These are phyloP conservation scores for Phlegmacium glaucopus DNA, from an alignment of 768 basidiomycete species.

Conservation along the genomic window DNA sequence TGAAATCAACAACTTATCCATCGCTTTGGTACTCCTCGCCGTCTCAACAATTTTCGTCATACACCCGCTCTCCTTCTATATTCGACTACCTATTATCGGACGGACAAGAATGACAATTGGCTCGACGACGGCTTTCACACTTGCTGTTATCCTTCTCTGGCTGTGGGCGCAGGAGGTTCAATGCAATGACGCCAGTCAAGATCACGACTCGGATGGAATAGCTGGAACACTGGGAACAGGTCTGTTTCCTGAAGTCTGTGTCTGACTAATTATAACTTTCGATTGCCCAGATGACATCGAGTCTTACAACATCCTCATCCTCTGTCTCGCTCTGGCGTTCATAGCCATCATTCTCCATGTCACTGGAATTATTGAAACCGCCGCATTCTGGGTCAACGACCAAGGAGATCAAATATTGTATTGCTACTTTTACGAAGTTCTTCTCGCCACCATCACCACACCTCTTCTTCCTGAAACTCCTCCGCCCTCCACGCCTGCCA, in stretches of 20 bases:
- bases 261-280: not conserved
- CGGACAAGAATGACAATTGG: slow-evolving; percentile 38
- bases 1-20: slow-evolving; percentile 42
- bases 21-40: slow-evolving; percentile 51
- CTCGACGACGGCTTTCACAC: slow-evolving; percentile 50
- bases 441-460: too few relatives aligned
- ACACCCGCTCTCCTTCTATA: slow-evolving; percentile 40
- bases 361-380: slow-evolving; percentile 81
- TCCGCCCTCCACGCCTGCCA: too few relatives aligned
- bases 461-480: slow-evolving; percentile 28
- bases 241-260: not conserved
- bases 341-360: slow-evolving; percentile 91
- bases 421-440: slow-evolving; percentile 77
- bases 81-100: slow-evolving; percentile 30
- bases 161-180: too few relatives aligned
- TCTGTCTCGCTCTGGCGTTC: slow-evolving; percentile 88
- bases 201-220: slow-evolving; percentile 78
- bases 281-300: slow-evolving; percentile 57
- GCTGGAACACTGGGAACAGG: slow-evolving; percentile 50
- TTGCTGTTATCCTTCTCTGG: slow-evolving; percentile 47
- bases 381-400: slow-evolving; percentile 88
- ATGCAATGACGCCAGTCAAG: slow-evolving; percentile 46
- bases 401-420: slow-evolving; percentile 75
- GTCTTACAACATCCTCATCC: slow-evolving; percentile 90
- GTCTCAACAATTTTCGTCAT: slow-evolving; percentile 53